Conservation (phyloP, 129 eudicot genomes). For the Solidago caesia region DNA sequence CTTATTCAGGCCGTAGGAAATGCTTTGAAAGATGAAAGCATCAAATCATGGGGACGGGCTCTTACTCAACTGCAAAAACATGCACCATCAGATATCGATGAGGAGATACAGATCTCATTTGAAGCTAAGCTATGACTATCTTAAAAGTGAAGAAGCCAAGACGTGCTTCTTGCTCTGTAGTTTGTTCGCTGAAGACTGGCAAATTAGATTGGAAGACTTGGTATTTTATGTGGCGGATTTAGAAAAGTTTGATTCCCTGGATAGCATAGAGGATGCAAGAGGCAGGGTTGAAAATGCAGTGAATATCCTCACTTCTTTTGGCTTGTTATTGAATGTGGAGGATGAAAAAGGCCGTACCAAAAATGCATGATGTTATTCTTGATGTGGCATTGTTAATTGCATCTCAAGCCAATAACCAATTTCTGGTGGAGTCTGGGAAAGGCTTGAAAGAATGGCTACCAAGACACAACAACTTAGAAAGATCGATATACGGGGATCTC, state of each 20-base stretch:
- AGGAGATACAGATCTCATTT: background rate
- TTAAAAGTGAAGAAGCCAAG: constrained; percentile 17
- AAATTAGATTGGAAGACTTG: background rate
- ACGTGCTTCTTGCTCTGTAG: constrained; percentile 17
- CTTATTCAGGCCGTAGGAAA: background rate
- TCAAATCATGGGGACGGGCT: background rate
- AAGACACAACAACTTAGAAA: background rate
- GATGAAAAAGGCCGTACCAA: background rate
- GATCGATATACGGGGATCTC: constrained; percentile 21
- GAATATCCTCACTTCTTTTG: constrained; percentile 7
- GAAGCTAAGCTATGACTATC: constrained; percentile 22
- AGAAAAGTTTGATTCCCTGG: background rate
- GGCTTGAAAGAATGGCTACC: constrained; percentile 21
- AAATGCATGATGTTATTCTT: constrained; percentile 29
- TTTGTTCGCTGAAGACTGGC: background rate
- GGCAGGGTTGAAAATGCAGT: constrained; percentile 8
- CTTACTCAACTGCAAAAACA: background rate
- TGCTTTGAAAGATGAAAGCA: background rate
- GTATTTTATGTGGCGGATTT: constrained; percentile 6
- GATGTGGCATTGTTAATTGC: constrained; percentile 14
- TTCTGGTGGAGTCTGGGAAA: background rate
- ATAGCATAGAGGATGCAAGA: constrained; percentile 7
- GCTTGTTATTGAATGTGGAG: background rate
- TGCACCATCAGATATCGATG: background rate
- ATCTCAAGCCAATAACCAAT: background rate